Base-by-base conservation (phyloP, 768 basidiomycete genomes). In the Lactarius sanguifluus region DNA sequence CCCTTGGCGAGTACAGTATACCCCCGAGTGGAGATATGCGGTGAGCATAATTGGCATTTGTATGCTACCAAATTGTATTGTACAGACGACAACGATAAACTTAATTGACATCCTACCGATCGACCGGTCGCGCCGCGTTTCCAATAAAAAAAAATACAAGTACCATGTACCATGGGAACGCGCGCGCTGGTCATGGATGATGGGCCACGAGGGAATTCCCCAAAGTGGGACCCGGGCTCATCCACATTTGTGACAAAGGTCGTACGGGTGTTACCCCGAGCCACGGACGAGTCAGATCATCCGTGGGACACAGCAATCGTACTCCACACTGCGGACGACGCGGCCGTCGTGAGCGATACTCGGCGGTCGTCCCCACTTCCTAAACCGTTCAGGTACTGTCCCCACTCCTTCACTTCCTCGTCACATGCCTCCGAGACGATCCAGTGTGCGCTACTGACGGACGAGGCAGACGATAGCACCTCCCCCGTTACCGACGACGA, bases 381-480 rank as follows among this genome's bases (percentile, higher is more conserved):
- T 12, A 38, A 38, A 38, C 12, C 61, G 16, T 23, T 54, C 15
- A 66, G 57, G 32, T 54, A 66, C 32, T 62, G 36, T 28, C 56
- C 65, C 65, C 65, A 66, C 20, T 66, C 65, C 50, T 41, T 41
- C 16, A 66, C 6, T 20, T 66, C 65, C n/a, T 58, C 65, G 7
- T 66, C 61, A 18, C 65, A 18, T 2, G 61, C 65, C 16, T 43
- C 65, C 3, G 61, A 58, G 50, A 20, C 25, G 13, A 66, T 58
- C 65, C 65, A 66, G 25, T 57, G 40, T 1, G 40, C 15, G 13
- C 43, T 54, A 16, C 52, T 23, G 30, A 25, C 15, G 45, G 65
- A 41, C 1, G 54, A 61, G 3, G 40, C 5, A 2, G 23, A 30
- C 38, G 56, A 34, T 40, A 20, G 16, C 9, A n/a, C 18, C 20